Conservation (phyloP, 2,329 filamentous ascomycete genomes). For the Lasiodiplodia sp. region DNA sequence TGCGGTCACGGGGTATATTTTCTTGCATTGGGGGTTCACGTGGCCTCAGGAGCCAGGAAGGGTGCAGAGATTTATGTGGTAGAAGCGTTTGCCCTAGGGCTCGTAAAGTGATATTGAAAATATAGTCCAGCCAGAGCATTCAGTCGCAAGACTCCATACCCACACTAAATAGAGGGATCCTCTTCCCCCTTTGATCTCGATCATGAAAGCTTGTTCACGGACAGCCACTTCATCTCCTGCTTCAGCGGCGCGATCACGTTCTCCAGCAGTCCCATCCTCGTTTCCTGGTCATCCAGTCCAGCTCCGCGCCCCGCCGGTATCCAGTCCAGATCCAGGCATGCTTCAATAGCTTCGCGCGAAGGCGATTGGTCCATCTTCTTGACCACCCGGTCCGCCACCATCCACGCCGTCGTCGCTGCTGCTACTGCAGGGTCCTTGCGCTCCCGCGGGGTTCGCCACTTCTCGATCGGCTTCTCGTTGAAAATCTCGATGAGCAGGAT, state of each 20-base stretch:
- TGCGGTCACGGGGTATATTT: conserved; percentile 71
- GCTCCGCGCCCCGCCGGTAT: background rate
- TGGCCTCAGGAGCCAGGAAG: conserved; percentile 69
- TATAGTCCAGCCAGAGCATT: too few relatives aligned
- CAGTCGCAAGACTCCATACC: too few relatives aligned
- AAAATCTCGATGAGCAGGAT: background rate
- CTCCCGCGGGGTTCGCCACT: background rate
- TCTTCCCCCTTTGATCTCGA: too few relatives aligned
- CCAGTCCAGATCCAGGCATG: background rate
- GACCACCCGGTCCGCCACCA: background rate
- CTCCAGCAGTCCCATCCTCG: background rate
- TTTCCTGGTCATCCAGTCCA: background rate
- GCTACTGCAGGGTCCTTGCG: background rate
- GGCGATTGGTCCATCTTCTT: conserved; percentile 1
- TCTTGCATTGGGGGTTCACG: conserved; percentile 70
- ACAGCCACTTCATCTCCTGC: background rate
- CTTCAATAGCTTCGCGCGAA: background rate
- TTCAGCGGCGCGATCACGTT: background rate
- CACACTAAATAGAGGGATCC: too few relatives aligned
- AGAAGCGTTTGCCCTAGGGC: conserved; percentile 30
- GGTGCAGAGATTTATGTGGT: conserved; percentile 85
- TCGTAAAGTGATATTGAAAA: too few relatives aligned
- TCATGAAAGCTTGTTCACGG: background rate
- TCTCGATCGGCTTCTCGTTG: conserved; percentile 3
- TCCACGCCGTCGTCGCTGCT: background rate